These are phyloP conservation scores for Tricholoma sp. DNA, from an alignment of 768 basidiomycete genomes.

Conservation along the genomic window DNA sequence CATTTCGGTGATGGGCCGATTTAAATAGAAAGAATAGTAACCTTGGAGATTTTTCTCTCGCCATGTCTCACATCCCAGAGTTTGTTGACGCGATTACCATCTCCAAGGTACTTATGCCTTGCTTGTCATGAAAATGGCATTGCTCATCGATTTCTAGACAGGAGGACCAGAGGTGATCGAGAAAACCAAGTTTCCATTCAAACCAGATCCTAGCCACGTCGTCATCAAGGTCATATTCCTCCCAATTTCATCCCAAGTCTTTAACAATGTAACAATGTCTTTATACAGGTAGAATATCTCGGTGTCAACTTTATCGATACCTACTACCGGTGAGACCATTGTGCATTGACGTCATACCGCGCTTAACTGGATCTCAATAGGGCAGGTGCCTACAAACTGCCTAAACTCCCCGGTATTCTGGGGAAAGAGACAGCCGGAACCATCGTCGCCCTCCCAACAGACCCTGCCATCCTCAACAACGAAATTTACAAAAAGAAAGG, in stretches of 20 bases:
- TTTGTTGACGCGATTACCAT: constrained; percentile 67
- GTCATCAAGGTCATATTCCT: constrained; percentile 36
- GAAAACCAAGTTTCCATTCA: constrained; percentile 59
- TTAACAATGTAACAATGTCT: neutral
- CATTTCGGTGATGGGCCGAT: neutral
- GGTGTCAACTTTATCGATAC: constrained; percentile 89
- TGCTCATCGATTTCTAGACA: constrained; percentile 26
- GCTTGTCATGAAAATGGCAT: neutral
- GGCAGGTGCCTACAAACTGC: constrained; percentile 60
- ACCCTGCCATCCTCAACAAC: constrained; percentile 52
- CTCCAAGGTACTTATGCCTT: constrained; percentile 36
- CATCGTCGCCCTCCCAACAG: constrained; percentile 70
- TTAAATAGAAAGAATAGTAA: too few relatives aligned
- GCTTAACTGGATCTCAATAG: constrained; percentile 21
- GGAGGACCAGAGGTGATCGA: constrained; percentile 79
- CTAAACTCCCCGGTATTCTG: constrained; percentile 57
- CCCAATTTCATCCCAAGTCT: neutral
- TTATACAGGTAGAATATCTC: constrained; percentile 56
- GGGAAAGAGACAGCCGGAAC: constrained; percentile 80
- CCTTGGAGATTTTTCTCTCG: neutral
- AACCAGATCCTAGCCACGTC: constrained; percentile 54
- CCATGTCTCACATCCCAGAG: neutral
- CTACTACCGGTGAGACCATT: constrained; percentile 58
- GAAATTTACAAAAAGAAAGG: constrained; percentile 58
- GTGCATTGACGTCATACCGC: neutral